Evolutionary conservation across 148 eudicot genomes (phyloP), one percentile per base, ranked within the genome.

Genomic region (Polygonum maritimum): DNA sequence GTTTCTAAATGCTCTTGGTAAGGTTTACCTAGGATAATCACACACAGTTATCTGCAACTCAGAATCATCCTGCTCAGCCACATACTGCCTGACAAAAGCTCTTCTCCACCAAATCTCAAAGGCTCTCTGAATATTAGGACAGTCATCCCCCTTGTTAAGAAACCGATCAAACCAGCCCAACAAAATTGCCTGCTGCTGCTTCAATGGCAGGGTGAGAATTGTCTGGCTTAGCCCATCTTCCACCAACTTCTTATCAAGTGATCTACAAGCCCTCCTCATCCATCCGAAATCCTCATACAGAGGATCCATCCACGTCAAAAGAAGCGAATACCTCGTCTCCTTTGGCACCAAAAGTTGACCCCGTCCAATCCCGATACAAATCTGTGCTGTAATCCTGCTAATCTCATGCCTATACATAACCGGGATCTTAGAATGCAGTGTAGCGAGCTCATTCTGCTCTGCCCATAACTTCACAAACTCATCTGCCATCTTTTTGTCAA

Each of bases 71-170:
- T 78, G 83, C 54, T 87, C 93, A 35, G 81, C 36, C 57, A 78
- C 85, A 77, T 84, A 90, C 71, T 88, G 91, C 80, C 88, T 88
- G 54, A 94, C 81, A 55, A 94, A 94, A 83, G 95, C 89, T 77
- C 98, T 81, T 81, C 95, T 87, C 98, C 98, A 94, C 98, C 98
- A 94, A 76, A 92, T 86, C 82, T 94, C 95, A 78, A 94, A 94
- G 5, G 98, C 98, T 75, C 86, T 89, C 85, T 92, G 97, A 60
- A 94, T 89, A 86, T 94, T 94, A 3, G 98, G 98, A 76, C 97
- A 94, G 58, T 94, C 98, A 33, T 91, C 97, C 12, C 98, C 98
- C 83, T 87, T 92, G 40, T 85, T 84, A 35, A 94, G 91, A 82
- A 91, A 94, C 67, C 93, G 83, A 75, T 90, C 89, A 77, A 94